Conservation (phyloP, 2,329 filamentous ascomycete genomes). For the Sporothrix curviconia region DNA sequence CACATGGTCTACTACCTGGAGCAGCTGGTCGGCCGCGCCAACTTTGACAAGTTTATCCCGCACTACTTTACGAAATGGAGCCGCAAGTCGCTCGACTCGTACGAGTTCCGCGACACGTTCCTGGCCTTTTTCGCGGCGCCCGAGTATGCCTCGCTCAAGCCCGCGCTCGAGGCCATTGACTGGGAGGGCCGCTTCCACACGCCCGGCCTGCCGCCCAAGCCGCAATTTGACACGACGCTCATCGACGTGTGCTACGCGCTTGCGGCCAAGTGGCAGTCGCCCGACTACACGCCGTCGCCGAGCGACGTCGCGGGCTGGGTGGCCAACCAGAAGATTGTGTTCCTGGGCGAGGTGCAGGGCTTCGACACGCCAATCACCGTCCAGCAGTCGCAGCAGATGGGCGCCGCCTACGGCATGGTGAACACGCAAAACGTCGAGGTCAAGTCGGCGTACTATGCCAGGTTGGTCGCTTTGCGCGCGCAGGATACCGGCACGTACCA, state of each 20-base stretch:
- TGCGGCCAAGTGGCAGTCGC: constrained; percentile 67
- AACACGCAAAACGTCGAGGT: constrained; percentile 83
- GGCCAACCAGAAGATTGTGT: constrained; percentile 85
- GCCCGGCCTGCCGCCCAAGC: constrained; percentile 86
- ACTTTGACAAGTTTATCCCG: constrained; percentile 92
- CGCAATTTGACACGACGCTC: constrained; percentile 80
- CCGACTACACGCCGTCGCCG: constrained; percentile 54
- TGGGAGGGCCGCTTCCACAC: constrained; percentile 87
- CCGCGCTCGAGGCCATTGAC: constrained; percentile 66
- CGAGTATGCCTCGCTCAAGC: constrained; percentile 55
- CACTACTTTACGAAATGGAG: constrained; percentile 87
- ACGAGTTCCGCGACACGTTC: constrained; percentile 86
- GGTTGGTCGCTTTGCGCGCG: constrained; percentile 72
- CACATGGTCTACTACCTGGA: constrained; percentile 90
- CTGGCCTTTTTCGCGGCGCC: constrained; percentile 70
- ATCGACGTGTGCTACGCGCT: constrained; percentile 80
- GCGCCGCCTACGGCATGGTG: constrained; percentile 64
- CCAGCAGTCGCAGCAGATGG: constrained; percentile 64
- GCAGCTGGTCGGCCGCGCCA: constrained; percentile 71
- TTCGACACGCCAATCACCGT: constrained; percentile 58
- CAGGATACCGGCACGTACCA: constrained; percentile 62
- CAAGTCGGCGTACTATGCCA: constrained; percentile 68
- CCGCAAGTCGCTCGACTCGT: constrained; percentile 82
- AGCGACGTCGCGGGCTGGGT: constrained; percentile 68
- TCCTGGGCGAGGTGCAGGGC: constrained; percentile 72